Base-by-base conservation (phyloP, 306 rosid species). In the Benincasa hispida region DNA sequence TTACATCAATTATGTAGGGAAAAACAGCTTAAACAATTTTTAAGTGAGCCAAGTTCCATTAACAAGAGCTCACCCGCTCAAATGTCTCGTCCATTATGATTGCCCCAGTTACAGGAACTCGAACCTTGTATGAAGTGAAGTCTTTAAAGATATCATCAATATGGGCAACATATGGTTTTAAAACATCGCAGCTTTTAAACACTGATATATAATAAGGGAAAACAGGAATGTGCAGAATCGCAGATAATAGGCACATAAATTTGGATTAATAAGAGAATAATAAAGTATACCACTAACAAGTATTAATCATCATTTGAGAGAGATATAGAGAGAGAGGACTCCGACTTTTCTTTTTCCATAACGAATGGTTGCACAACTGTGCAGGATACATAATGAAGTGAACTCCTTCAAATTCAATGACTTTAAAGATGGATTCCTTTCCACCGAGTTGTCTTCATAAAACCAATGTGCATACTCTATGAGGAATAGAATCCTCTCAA, bases 401-500 rank as follows among this genome's bases (percentile, higher is more conserved):
- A 94, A 94, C 87, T 94, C 96, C 92, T 94, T 94, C 75, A 94
- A 84, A 82, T 67, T 94, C 78, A 92, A 89, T 25, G 99, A 94
- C 88, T 92, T 94, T 77, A 94, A 83, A 25, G 95, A 92, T 54
- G 99, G 96, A 82, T 94, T 89, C 30, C 85, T 90, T 84, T 94
- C 97, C 67, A 94, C 97, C 21, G 99, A 94, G 79, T 94, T 94
- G 84, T 94, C 99, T 80, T 94, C 99, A 80, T 94, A 90, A 86
- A 87, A 94, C 99, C 99, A 94, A 90, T 94, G 99, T 8, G 99
- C 99, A 82, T 92, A 90, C 87, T 92, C 99, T 87, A 94, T 96
- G 0, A 94, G 95, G 80, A 94, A 94, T 65, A 94, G 86, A 78
- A 94, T 88, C 84, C 97, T 89, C 85, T 94, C 99, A 80, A 94